Evolutionary conservation across 345 rosid species (phyloP), one percentile per base, ranked within the genome.

Genomic region (Citrus mangshanensis): DNA sequence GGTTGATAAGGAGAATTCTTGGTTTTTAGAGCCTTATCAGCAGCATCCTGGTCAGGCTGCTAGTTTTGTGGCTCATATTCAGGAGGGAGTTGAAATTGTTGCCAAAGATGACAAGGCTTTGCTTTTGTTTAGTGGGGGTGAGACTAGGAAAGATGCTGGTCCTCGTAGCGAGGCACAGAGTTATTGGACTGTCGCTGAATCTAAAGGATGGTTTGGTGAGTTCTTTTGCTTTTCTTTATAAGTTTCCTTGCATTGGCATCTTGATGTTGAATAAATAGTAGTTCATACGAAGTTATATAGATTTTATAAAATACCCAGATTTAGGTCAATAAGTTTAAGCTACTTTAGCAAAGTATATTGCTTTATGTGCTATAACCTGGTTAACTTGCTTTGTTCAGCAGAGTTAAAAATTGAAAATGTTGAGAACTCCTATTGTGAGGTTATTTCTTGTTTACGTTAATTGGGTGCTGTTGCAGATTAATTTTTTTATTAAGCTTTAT

Each of bases 111-210:
- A 88, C 19, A 82, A 72, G 54, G 88, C 99, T 81, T 82, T 96
- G 91, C 99, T 96, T 80, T 84, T 96, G 61, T 93, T 96, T 72
- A 96, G 99, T 67, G 99, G 99, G 34, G 99, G 99, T 75, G 97
- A 96, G 87, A 96, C 99, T 54, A 86, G 98, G 70, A 94, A 90
- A 84, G 93, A 93, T 54, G 99, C 99, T 0, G 99, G 99, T 56
- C 99, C 99, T 42, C 91, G 92, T 10, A 94, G 99, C 65, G 99
- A 96, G 88, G 99, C 95, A 22, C 99, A 94, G 93, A 94, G 99
- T 84, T 96, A 94, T 79, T 96, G 99, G 99, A 73, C 93, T 79
- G 97, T 93, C 80, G 97, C 98, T 73, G 99, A 96, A 80, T 90
- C 95, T 19, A 86, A 91, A 88, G 91, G 89, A 85, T 96, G 99